These are phyloP conservation scores for Trichoderma simmonsii DNA, from an alignment of 2,329 filamentous ascomycete species.

Conservation along the genomic window DNA sequence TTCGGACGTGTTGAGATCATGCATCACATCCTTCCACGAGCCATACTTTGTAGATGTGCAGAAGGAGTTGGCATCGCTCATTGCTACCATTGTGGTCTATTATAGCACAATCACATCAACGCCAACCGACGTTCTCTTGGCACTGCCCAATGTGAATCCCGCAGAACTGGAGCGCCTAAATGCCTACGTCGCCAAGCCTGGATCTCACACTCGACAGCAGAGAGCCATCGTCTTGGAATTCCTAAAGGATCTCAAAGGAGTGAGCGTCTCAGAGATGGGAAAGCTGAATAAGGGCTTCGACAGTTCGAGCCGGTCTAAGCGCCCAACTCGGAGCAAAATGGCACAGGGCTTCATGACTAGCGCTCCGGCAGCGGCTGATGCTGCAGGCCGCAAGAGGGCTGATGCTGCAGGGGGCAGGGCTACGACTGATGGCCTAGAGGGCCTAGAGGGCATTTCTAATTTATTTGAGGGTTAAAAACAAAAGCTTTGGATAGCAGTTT, in stretches of 20 bases:
- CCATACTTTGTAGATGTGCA: slow-evolving; percentile 96
- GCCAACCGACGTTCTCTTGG: slow-evolving; percentile 72
- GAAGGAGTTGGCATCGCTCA: slow-evolving; percentile 83
- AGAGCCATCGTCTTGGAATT: slow-evolving; percentile 79
- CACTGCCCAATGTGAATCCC: slow-evolving; percentile 71
- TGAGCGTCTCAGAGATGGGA: slow-evolving; percentile 91
- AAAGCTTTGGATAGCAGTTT: background rate
- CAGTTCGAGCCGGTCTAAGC: slow-evolving; percentile 27
- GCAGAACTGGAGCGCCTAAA: slow-evolving; percentile 65
- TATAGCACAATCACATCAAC: slow-evolving; percentile 69
- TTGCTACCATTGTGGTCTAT: slow-evolving; percentile 77
- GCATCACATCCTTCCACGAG: slow-evolving; percentile 87
- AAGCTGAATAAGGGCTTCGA: slow-evolving; percentile 61
- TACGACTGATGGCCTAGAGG: slow-evolving; percentile 43
- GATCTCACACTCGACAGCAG: slow-evolving; percentile 68
- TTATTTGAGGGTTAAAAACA: slow-evolving; percentile 37
- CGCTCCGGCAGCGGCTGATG: slow-evolving; percentile 30
- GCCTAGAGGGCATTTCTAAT: slow-evolving; percentile 49
- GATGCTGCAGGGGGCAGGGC: slow-evolving; percentile 26
- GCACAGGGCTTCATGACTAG: slow-evolving; percentile 64
- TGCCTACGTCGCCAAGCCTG: slow-evolving; percentile 55
- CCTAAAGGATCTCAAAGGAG: slow-evolving; percentile 79
- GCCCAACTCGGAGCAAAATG: slow-evolving; percentile 46
- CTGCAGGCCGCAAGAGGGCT: background rate
- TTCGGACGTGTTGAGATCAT: slow-evolving; percentile 82